phyloP scores from a whole-genome alignment of 228 moss, liverwort and hornwort species.

The Sphagnum fallax region DNA sequence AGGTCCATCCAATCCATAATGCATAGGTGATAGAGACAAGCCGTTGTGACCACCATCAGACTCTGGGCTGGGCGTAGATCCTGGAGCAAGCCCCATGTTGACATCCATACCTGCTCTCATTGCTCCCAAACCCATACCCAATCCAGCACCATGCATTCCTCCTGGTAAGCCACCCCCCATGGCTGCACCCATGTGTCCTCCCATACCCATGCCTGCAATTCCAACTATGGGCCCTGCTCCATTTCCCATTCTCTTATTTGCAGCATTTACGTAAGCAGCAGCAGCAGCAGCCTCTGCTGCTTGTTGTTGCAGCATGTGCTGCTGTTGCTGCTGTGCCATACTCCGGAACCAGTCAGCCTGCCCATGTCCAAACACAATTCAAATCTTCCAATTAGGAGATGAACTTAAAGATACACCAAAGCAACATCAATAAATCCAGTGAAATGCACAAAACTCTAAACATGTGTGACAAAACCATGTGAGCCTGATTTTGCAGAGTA shows the following conservation, averaged over 20 bases:
- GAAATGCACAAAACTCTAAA: no score
- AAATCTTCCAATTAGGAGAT: no score
- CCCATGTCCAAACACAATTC: background rate
- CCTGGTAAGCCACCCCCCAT: slow-evolving; percentile 61
- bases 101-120: slow-evolving; percentile 38
- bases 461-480: no score
- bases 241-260: slow-evolving; percentile 51
- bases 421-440: no score
- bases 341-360: slow-evolving; percentile 56
- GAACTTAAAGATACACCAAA: no score
- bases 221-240: slow-evolving; percentile 50
- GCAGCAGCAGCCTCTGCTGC: slow-evolving; percentile 60
- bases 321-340: slow-evolving; percentile 60
- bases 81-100: slow-evolving; percentile 56
- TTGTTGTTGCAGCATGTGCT: slow-evolving; percentile 68
- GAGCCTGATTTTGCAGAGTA: no score
- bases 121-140: slow-evolving; percentile 51
- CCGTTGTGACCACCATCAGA: slow-evolving; percentile 69
- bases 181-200: slow-evolving; percentile 26
- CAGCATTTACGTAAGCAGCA: slow-evolving; percentile 42
- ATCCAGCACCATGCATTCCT: slow-evolving; percentile 55
- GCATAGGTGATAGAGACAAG: slow-evolving; percentile 68
- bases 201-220: slow-evolving; percentile 44
- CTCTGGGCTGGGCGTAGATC: slow-evolving; percentile 49
- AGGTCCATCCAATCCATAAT: slow-evolving; percentile 63